A percentile compares a stretch with the other conserved stretches of the same genome.
Evolutionary conservation across 768 basidiomycete genomes (phyloP).

Genomic region (Serendipita sp.): DNA sequence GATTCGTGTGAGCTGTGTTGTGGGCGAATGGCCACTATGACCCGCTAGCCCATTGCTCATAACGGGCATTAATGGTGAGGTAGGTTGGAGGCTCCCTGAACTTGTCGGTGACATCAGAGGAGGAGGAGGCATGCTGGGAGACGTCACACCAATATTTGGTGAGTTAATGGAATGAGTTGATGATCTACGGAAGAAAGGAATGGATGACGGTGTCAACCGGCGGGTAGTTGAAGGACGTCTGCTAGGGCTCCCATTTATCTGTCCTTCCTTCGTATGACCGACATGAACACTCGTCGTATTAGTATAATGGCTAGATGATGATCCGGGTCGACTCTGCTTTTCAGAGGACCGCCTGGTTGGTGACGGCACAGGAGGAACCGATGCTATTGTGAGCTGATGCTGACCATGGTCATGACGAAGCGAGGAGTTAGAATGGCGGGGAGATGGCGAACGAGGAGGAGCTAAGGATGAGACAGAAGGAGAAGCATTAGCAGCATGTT

Average conservation of each 20-base stretch:
- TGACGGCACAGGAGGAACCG: slow-evolving; percentile 4
- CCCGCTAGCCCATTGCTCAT: not conserved
- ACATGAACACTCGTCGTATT: slow-evolving; percentile 8
- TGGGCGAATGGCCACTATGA: slow-evolving; percentile 3
- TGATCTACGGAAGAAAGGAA: slow-evolving; percentile 86
- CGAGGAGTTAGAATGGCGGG: not conserved
- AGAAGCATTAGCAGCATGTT: not conserved
- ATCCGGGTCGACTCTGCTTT: slow-evolving; percentile 5
- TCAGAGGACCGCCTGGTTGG: slow-evolving; percentile 1
- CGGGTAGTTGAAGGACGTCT: slow-evolving; percentile 38
- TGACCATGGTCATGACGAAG: not conserved
- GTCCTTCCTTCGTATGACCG: slow-evolving; percentile 6
- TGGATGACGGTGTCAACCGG: slow-evolving; percentile 78
- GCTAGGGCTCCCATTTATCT: slow-evolving; percentile 17
- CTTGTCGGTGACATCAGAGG: slow-evolving; percentile 14
- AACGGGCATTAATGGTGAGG: slow-evolving; percentile 36
- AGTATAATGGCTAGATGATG: slow-evolving; percentile 6
- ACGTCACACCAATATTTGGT: not conserved
- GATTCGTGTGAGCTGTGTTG: not conserved
- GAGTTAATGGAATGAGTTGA: slow-evolving; percentile 62
- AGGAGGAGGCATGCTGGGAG: slow-evolving; percentile 35
- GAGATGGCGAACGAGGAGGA: not conserved
- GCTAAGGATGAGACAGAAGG: not conserved
- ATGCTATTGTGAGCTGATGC: not conserved
- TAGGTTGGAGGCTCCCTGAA: slow-evolving; percentile 20